Evolutionary conservation across 495 filamentous ascomycete species (phyloP), one percentile per base, ranked within the genome.

Genomic region (Trichocladium uniseriatum): DNA sequence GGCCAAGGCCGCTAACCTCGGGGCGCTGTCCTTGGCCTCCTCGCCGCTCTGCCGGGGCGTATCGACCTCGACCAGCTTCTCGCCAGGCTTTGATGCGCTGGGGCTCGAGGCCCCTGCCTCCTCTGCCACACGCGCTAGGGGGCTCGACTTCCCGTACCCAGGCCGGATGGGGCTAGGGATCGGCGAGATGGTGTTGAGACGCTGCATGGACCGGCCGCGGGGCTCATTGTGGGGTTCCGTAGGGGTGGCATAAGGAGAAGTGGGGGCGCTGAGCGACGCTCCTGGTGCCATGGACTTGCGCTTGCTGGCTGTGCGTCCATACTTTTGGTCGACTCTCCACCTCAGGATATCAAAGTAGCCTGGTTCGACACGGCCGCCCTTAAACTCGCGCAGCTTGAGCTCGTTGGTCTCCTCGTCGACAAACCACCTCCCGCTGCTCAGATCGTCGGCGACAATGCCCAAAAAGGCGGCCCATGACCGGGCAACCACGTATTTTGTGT

Each of bases 401-500:
- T 97, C 92, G 52, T 84, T 81, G 29, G 79, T 84, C 42, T 97
- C 91, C 62, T 97, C 92, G 56, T 96, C 88, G 9, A 97, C 82
- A 54, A 79, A 83, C 69, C 84, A 87, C 61, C 94, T 89, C 45
- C 87, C 82, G 53, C 87, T 86, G 67, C 75, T 78, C 52, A 99
- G 68, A 54, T 99, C 92, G 56, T 97, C 94, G 16, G 92, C 88
- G 14, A 96, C 77, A 22, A 79, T 79, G 11, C 88, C 89, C 11
- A 99, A 67, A 58, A 99, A 90, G 9, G 83, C 75, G 15, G 84
- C 80, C 92, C 92, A 99, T 3, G 92, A 97, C 37, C 86, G 82
- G 24, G 92, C 84, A 48, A 99, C 76, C 20, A 99, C 91, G 59
- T 92, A 97, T 69, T 97, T 99, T 68, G 86, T 94, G 65, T 99